Evolutionary conservation across 1,139 yeast genomes (phyloP), one percentile per base, ranked within the genome.

Genomic region (Debaryomycetaceae sp.): DNA sequence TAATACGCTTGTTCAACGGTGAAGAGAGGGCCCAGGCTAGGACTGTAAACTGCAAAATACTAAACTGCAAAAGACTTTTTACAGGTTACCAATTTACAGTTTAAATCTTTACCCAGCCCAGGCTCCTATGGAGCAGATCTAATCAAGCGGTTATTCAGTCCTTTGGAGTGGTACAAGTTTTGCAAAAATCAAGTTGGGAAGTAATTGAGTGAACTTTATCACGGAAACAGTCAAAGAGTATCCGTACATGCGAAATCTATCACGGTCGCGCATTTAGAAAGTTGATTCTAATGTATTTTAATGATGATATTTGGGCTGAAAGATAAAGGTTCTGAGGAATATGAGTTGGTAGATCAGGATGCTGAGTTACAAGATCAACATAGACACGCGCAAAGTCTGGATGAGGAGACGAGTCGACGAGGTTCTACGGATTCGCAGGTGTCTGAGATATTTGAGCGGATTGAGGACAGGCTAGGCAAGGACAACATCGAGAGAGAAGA

Each of bases 401-500:
- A 11, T 3, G 11, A 11, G 11, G 26, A 22, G 26, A 8, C 26
- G 4, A 11, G 11, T 8, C 3, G 11, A 3, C 7, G 53, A 30
- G 33, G 32, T 15, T 51, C 59, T 1, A 36, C 40, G 4, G 60
- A 52, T 4, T 53, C 61, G 8, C 49, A 46, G 30, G 30, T 59
- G 5, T 69, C 74, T 0, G 51, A 37, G 5, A 28, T 68, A 9
- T 67, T 70, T 44, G 63, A 63, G 7, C 60, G 58, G 26, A 55
- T 66, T 30, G 56, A 59, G 19, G 53, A 46, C 56, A 44, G 43
- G 42, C 55, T 16, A 17, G 22, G 15, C 9, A 13, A 8, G n/a
- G 33, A 35, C 28, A 38, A 46, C 14, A 36, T 42, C 5, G 45
- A 34, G 7, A n/a, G 29, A 17, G 54, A 60, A 9, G 59, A 56